A percentile compares a stretch with the other conserved stretches of the same genome.
Conservation (phyloP, 108 stramenopile genomes). For the Discostella pseudostelligera region DNA sequence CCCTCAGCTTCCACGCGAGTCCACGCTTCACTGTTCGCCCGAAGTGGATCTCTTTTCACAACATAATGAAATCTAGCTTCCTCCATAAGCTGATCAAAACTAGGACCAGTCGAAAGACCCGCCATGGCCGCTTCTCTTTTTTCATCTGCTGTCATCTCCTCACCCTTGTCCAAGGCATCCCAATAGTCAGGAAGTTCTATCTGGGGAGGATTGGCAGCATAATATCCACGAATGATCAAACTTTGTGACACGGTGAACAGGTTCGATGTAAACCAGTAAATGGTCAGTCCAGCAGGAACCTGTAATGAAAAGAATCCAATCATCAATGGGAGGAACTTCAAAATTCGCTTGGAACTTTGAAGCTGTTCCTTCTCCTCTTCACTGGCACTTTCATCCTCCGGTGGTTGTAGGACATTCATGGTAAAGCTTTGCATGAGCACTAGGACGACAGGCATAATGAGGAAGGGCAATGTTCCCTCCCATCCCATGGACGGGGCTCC, state of each 20-base stretch:
- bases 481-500: slow-evolving; percentile 82
- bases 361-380: slow-evolving; percentile 67
- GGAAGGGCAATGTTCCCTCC: slow-evolving; percentile 89
- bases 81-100: slow-evolving; percentile 64
- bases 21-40: slow-evolving; percentile 62
- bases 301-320: slow-evolving; percentile 94
- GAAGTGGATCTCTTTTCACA: slow-evolving; percentile 66
- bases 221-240: slow-evolving; percentile 69
- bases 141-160: slow-evolving; percentile 77
- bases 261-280: slow-evolving; percentile 96
- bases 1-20: slow-evolving; percentile 28
- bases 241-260: slow-evolving; percentile 82
- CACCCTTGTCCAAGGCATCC: slow-evolving; percentile 73
- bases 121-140: slow-evolving; percentile 74
- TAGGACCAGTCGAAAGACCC: slow-evolving; percentile 72
- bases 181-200: slow-evolving; percentile 88
- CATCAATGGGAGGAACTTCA: slow-evolving; percentile 93
- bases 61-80: slow-evolving; percentile 74
- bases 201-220: slow-evolving; percentile 78
- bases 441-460: slow-evolving; percentile 88
- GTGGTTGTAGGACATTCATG: slow-evolving; percentile 77
- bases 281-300: slow-evolving; percentile 94
- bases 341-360: slow-evolving; percentile 62
- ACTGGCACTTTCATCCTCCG: slow-evolving; percentile 64
- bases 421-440: slow-evolving; percentile 87